Percentiles rank a stretch among this genome's conserved stretches.
Evolutionary conservation across 495 filamentous ascomycete genomes (phyloP).

Genomic region (Talaromyces liani): DNA sequence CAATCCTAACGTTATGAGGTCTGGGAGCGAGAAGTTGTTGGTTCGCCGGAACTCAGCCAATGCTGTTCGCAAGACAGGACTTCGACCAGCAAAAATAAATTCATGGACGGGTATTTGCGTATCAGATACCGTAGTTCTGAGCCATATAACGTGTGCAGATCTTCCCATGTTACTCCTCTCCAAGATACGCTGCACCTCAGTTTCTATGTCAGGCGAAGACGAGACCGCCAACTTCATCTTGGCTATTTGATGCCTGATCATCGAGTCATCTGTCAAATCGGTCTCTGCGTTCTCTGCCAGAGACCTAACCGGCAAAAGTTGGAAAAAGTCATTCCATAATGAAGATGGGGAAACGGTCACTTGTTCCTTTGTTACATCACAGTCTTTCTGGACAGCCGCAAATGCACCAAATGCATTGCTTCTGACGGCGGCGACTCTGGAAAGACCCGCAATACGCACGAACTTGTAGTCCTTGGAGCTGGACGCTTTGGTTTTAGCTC

Average conservation of each 20-base stretch:
- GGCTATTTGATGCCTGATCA: slow-evolving; percentile 10
- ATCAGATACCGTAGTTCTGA: slow-evolving; percentile 54
- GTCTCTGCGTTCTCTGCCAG: slow-evolving; percentile 17
- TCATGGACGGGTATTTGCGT: slow-evolving; percentile 72
- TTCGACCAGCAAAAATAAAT: slow-evolving; percentile 70
- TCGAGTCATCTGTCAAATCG: slow-evolving; percentile 18
- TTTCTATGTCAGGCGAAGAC: slow-evolving; percentile 48
- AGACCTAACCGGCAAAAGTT: slow-evolving; percentile 56
- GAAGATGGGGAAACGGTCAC: slow-evolving; percentile 53
- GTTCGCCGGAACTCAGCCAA: slow-evolving; percentile 44
- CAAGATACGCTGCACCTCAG: slow-evolving; percentile 40
- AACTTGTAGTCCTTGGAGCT: slow-evolving; percentile 81
- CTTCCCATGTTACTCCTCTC: slow-evolving; percentile 7
- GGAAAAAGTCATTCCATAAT: slow-evolving; percentile 67
- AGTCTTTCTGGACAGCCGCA: slow-evolving; percentile 80
- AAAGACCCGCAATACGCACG: slow-evolving; percentile 77
- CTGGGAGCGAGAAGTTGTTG: slow-evolving; percentile 41
- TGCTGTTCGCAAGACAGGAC: slow-evolving; percentile 55
- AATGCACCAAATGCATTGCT: slow-evolving; percentile 85
- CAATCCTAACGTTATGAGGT: slow-evolving; percentile 53
- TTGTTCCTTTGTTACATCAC: slow-evolving; percentile 70
- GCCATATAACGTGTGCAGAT: slow-evolving; percentile 31
- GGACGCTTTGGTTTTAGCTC: slow-evolving; percentile 70
- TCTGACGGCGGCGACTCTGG: slow-evolving; percentile 71
- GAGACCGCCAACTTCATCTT: slow-evolving; percentile 40